Conservation (phyloP, 768 basidiomycete genomes). For the Sarcodon aspratus region DNA sequence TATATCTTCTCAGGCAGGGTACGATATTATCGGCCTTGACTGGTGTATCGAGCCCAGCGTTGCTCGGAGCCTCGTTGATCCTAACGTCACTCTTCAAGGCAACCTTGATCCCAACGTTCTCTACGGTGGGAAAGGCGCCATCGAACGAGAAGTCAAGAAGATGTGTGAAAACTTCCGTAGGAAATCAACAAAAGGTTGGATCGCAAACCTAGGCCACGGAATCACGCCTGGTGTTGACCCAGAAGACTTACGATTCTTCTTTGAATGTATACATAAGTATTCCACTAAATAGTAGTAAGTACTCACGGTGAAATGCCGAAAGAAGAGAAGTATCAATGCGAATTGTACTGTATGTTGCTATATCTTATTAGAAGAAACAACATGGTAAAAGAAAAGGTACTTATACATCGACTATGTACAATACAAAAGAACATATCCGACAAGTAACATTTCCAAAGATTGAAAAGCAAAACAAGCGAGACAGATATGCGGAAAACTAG, state of each 20-base stretch:
- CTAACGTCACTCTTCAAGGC: constrained; percentile 70
- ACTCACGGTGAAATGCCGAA: no score
- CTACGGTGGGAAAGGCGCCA: constrained; percentile 78
- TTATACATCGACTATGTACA: no score
- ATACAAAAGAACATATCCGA: no score
- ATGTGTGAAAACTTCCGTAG: constrained; percentile 67
- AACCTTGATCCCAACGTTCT: constrained; percentile 87
- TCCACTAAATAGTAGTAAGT: constrained; percentile 30
- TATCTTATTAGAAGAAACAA: no score
- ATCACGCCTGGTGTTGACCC: constrained; percentile 95
- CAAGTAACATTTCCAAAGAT: no score
- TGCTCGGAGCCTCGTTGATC: constrained; percentile 51
- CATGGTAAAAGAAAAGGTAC: no score
- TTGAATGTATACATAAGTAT: constrained; percentile 82
- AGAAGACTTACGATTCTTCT: constrained; percentile 85
- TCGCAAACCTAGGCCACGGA: constrained; percentile 94
- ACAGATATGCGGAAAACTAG: no score
- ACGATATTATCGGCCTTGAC: constrained; percentile 86
- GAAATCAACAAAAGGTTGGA: constrained; percentile 63
- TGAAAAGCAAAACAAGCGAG: no score
- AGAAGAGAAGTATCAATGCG: no score
- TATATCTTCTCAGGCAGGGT: constrained; percentile 54
- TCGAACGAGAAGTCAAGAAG: constrained; percentile 75
- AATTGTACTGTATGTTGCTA: no score
- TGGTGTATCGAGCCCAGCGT: constrained; percentile 79